Base-by-base conservation (phyloP, 2,329 filamentous ascomycete species). In the Colletotrichum musae region DNA sequence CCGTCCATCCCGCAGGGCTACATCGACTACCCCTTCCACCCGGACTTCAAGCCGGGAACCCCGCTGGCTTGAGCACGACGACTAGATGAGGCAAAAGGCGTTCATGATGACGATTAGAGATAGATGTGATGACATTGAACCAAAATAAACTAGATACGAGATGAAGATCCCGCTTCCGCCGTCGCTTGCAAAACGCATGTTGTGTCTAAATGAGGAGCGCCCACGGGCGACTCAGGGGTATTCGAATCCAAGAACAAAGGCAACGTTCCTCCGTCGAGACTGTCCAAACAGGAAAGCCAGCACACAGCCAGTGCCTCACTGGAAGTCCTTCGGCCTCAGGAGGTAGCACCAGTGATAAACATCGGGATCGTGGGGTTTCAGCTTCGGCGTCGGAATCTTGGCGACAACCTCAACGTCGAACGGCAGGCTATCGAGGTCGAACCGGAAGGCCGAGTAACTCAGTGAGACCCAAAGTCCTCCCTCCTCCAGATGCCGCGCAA, bases 301-400 rank as follows among this genome's bases (percentile, higher is more conserved):
- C n/a, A 18, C 21, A 7, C n/a, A 2, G 18, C 6, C 21, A 6
- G 9, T 41, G 6, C 26, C 10, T 41, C 21, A 50, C 6, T 41
- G 21, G 13, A 52, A 63, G 5, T 6, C 39, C 48, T 58, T 70
- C 16, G 82, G 81, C 3, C 77, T 76, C 47, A 87, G 72, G 6
- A 83, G 73, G 72, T 86, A 86, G 60, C 83, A 85, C 73, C 79
- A 82, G 68, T 85, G 75, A 59, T 76, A 86, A 4, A 86, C 74
- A 18, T 86, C 84, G 10, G 85, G 85, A 70, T 87, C 85, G 4
- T 70, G 78, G n/a, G 74, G 73, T 28, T 73, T 79, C 4, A 75
- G 48, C 68, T 86, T 86, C 0, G 78, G 77, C 5, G 81, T 83
- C 1, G 78, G 80, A 2, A 86, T 76, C 73, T 78, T 82, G n/a